A percentile compares a stretch with the other conserved stretches of the same genome.
Conservation (phyloP, 805 yeast genomes). For the Kuraishia borneana region DNA sequence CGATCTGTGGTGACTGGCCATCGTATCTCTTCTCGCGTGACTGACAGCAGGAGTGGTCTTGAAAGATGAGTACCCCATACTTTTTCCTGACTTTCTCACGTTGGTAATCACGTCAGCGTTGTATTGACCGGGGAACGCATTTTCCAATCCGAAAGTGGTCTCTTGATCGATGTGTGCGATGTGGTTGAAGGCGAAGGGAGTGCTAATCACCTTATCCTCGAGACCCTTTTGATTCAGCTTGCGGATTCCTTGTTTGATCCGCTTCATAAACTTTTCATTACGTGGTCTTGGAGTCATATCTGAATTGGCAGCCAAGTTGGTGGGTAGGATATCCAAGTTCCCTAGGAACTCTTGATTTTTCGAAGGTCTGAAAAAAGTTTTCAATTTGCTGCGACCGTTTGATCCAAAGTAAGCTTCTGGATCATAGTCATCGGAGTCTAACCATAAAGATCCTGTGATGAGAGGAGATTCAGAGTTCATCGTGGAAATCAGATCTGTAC, state of each 20-base stretch:
- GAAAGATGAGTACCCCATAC: conserved; percentile 16
- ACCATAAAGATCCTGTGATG: conserved; percentile 3
- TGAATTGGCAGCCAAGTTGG: background rate
- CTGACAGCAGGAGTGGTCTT: conserved; percentile 16
- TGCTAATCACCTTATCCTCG: conserved; percentile 10
- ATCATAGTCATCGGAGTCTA: background rate
- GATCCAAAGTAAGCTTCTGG: background rate
- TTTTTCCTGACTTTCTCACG: conserved; percentile 1
- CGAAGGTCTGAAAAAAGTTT: background rate
- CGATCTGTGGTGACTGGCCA: conserved; percentile 7
- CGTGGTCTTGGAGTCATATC: background rate
- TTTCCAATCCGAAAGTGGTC: conserved; percentile 18
- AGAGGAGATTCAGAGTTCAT: background rate
- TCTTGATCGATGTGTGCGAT: conserved; percentile 19
- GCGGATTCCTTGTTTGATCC: background rate
- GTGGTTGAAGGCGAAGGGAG: conserved; percentile 22
- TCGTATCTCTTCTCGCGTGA: background rate
- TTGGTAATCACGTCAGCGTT: background rate
- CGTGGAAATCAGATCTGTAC: too few relatives aligned
- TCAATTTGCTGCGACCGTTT: conserved; percentile 1
- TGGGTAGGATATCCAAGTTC: background rate
- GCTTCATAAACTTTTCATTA: background rate
- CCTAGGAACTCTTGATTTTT: conserved; percentile 1
- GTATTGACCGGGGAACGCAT: conserved; percentile 9
- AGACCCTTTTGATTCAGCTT: background rate